A percentile compares a stretch with the other conserved stretches of the same genome.
phyloP scores from a whole-genome alignment of 495 filamentous ascomycete species.

The Annulohypoxylon bovei region DNA sequence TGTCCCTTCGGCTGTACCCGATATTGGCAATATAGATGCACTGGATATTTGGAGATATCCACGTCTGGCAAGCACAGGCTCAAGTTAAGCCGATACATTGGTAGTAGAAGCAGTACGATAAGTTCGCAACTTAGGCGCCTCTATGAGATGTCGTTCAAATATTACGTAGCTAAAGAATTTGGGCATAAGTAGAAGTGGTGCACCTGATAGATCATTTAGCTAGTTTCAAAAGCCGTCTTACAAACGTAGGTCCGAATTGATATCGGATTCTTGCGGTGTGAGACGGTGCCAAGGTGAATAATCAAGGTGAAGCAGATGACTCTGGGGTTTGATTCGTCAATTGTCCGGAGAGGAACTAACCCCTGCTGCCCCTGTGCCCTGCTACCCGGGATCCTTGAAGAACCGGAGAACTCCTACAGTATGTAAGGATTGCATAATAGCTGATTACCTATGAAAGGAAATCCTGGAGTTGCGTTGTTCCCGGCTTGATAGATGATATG shows the following conservation, averaged over 20 bases:
- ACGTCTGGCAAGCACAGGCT: neutral
- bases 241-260: neutral
- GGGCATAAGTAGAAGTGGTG: neutral
- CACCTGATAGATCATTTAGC: neutral
- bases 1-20: constrained; percentile 14
- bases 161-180: neutral
- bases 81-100: neutral
- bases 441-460: neutral
- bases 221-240: neutral
- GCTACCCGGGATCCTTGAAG: constrained; percentile 13
- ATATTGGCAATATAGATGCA: constrained; percentile 21
- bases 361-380: constrained; percentile 16
- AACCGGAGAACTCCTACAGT: constrained; percentile 3
- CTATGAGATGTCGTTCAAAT: neutral
- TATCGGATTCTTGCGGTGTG: constrained; percentile 38
- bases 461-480: neutral
- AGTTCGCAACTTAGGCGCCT: no score
- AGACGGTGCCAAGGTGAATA: constrained; percentile 32
- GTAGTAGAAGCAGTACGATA: neutral
- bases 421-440: neutral
- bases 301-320: constrained; percentile 27
- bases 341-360: constrained; percentile 20
- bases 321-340: constrained; percentile 25
- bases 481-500: constrained; percentile 3
- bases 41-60: constrained; percentile 5